Evolutionary conservation across 2,329 filamentous ascomycete species (phyloP), one percentile per base, ranked within the genome.

Genomic region (Catunica adiposa): DNA sequence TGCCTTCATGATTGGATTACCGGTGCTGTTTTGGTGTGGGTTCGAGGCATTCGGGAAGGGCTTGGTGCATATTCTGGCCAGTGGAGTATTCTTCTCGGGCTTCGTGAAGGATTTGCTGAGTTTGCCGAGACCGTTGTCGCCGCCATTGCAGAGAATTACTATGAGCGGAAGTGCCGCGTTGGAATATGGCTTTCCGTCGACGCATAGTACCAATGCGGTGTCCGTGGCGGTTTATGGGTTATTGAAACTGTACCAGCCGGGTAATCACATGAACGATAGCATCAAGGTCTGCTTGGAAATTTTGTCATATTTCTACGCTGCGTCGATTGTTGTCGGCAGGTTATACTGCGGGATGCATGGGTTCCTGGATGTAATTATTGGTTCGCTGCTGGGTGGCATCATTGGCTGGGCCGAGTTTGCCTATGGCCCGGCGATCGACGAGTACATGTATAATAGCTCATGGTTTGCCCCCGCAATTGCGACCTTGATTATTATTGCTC

Each of bases 341-440:
- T 73, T 98, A 37, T 97, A 98, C 71, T 98, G 92, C 65, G 92
- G 92, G 59, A 98, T 98, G 92, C 92, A 98, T 69, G 92, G 92
- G 9, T 95, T 97, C 69, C 74, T 92, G 46, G 92, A 98, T 67
- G 89, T 97, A 23, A 70, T 92, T 14, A 68, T 92, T 56, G 92
- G 92, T 5, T 87, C 84, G 55, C 63, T 81, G 14, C 75, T 96
- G 56, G 92, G 92, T 31, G 83, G 82, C 9, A 68, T 77, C 53
- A 77, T 83, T 60, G 76, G 75, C 23, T 66, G 77, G 26, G 61
- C 79, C 59, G 79, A 83, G 64, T 82, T 79, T 63, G 73, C 78
- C 62, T 78, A 77, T 60, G 78, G 75, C 7, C 72, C 77, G 1
- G 66, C 70, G 2, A 76, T 94, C 58, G 86, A 94, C 61, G 69